These are phyloP conservation scores for Xylaria sp. DNA, from an alignment of 2,329 filamentous ascomycete species.

Conservation along the genomic window DNA sequence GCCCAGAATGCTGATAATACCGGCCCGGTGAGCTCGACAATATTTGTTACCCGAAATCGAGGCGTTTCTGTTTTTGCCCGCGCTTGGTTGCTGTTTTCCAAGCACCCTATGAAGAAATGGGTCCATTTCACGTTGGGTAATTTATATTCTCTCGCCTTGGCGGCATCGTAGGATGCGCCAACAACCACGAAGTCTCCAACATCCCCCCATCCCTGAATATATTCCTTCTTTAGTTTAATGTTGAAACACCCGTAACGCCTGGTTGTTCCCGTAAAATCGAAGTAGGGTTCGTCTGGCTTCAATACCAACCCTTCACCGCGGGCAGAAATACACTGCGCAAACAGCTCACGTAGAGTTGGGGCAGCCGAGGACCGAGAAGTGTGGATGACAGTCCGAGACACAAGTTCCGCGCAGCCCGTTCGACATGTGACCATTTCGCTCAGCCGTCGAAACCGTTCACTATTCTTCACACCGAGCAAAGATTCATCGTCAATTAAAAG, in stretches of 20 bases:
- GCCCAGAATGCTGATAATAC: slow-evolving; percentile 63
- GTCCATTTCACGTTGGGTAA: slow-evolving; percentile 75
- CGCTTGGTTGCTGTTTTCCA: slow-evolving; percentile 73
- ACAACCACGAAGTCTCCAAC: slow-evolving; percentile 85
- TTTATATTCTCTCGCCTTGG: slow-evolving; percentile 66
- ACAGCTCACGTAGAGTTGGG: slow-evolving; percentile 68
- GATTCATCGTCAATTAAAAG: slow-evolving; percentile 66
- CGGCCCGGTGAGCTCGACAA: slow-evolving; percentile 65
- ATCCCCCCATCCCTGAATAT: slow-evolving; percentile 81
- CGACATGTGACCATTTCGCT: slow-evolving; percentile 62
- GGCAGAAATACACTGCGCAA: slow-evolving; percentile 73
- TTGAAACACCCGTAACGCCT: slow-evolving; percentile 61
- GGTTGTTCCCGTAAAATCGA: slow-evolving; percentile 60
- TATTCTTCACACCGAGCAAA: slow-evolving; percentile 63
- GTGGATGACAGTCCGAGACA: slow-evolving; percentile 66
- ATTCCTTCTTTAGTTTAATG: slow-evolving; percentile 91
- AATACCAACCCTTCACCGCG: slow-evolving; percentile 83
- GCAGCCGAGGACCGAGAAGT: slow-evolving; percentile 70
- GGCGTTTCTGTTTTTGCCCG: slow-evolving; percentile 63
- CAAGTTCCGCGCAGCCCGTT: slow-evolving; percentile 73
- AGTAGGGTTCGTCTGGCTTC: slow-evolving; percentile 84
- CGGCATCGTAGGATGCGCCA: slow-evolving; percentile 76
- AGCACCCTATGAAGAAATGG: slow-evolving; percentile 81
- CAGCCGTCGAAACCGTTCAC: slow-evolving; percentile 70
- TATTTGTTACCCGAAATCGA: slow-evolving; percentile 73